phyloP scores from a whole-genome alignment of 768 basidiomycete genomes.

The Pleurotus citrinopileatus region DNA sequence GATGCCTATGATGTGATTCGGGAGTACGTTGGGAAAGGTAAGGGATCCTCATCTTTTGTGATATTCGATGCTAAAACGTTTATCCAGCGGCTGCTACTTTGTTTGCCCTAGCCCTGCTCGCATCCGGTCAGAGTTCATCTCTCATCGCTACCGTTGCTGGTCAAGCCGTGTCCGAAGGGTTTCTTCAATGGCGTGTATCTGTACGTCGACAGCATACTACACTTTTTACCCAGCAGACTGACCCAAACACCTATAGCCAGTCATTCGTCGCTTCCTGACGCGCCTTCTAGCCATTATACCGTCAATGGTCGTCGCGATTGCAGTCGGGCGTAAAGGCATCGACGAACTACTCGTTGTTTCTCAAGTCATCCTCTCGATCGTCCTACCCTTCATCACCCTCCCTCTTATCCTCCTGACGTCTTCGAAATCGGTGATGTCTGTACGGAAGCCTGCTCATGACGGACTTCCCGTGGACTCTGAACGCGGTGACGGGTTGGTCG shows the following conservation, averaged over 20 bases:
- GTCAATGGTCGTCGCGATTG: conserved; percentile 72
- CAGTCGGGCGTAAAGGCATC: conserved; percentile 67
- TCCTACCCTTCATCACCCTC: conserved; percentile 80
- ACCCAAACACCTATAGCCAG: conserved; percentile 46
- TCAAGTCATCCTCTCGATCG: conserved; percentile 81
- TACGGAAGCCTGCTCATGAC: conserved; percentile 47
- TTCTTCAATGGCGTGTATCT: conserved; percentile 82
- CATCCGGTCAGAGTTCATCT: conserved; percentile 83
- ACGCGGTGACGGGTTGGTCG: conserved; percentile 37
- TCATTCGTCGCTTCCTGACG: conserved; percentile 78
- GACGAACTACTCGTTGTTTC: conserved; percentile 79
- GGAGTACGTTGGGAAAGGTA: conserved; percentile 65
- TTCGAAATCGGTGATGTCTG: conserved; percentile 68
- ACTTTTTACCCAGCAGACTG: not conserved
- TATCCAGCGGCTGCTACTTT: conserved; percentile 71
- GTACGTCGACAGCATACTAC: conserved; percentile 9
- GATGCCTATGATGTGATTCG: conserved; percentile 78
- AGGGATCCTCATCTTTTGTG: not conserved
- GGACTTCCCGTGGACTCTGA: not conserved
- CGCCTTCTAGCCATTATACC: conserved; percentile 82
- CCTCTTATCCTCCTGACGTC: conserved; percentile 79
- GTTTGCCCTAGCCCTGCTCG: conserved; percentile 84
- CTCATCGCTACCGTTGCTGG: conserved; percentile 89
- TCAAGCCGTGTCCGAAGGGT: conserved; percentile 89
- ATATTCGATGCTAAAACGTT: no score